Evolutionary conservation across 768 basidiomycete genomes (phyloP).

Genomic region (Termitomyces sp.): DNA sequence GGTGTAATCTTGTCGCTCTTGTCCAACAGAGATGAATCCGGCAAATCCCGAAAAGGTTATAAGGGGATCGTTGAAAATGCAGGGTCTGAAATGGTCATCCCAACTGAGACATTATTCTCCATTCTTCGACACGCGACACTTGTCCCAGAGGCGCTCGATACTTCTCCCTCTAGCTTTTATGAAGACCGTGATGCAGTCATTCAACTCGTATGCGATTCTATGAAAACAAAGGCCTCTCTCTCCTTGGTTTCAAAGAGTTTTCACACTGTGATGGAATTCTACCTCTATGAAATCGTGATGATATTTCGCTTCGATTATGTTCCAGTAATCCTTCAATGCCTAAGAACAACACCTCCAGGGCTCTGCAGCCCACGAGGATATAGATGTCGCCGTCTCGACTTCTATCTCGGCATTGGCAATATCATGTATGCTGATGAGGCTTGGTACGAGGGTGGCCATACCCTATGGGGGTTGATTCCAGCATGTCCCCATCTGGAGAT

Average conservation of each 20-base stretch:
- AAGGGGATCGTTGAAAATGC: no score
- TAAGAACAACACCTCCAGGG: not conserved
- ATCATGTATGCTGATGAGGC: not conserved
- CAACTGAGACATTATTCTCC: not conserved
- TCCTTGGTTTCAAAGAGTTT: no score
- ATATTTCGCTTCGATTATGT: not conserved
- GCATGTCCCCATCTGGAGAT: not conserved
- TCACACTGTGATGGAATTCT: no score
- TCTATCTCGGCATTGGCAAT: not conserved
- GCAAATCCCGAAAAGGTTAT: no score
- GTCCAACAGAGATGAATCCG: no score
- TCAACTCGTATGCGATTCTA: not conserved
- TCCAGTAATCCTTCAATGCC: not conserved
- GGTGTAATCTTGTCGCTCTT: slow-evolving; percentile 39
- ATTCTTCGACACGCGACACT: not conserved
- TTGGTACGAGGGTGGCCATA: not conserved
- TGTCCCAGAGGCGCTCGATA: not conserved
- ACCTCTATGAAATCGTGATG: no score
- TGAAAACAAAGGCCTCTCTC: not conserved
- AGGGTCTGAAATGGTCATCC: not conserved
- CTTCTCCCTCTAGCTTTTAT: not conserved
- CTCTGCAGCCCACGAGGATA: not conserved
- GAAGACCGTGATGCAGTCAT: not conserved
- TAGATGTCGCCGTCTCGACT: not conserved
- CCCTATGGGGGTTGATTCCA: not conserved